Base-by-base conservation (phyloP, 805 yeast genomes). In the Myxozyma vanderwaltii region DNA sequence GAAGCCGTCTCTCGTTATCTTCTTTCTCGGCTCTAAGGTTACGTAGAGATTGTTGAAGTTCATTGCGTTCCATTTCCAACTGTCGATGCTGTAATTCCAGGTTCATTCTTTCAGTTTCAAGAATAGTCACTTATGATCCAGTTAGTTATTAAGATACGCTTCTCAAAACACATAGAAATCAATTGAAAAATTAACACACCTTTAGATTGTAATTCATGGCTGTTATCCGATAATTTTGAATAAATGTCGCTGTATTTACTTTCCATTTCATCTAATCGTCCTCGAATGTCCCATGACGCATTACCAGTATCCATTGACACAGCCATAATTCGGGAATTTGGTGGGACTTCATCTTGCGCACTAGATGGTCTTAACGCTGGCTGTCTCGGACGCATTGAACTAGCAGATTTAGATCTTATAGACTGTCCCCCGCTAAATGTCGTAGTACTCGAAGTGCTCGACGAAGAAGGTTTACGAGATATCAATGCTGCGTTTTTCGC, bases 51-150 rank as follows among this genome's bases (percentile, higher is more conserved):
- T 71, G 69, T 2, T 68, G 70, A 70, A 6, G 73, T 59, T 51
- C 49, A 4, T 19, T 51, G 4, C 17, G 44, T 23, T 41, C 49
- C 31, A 35, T 8, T 41, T 54, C 58, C 23, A 47, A 39, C 44
- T 71, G 73, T 43, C 65, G 72, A 51, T 70, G 73, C 31, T 75
- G 75, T 26, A 77, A 63, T 46, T 77, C 81, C 31, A 72, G 67
- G 24, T 72, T 72, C 7, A 75, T 76, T 35, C 72, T 73, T 53
- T 75, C 74, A 0, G 81, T 78, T 56, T 75, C 74, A 7, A 66
- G 69, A n/a, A 59, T 69, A 51, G 23, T 41, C 23, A 57, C 61
- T 53, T n/a, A 19, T n/a, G n/a, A 17, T 38, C 4, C 13, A 27
- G 26, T 19, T 51, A 27, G 39, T 15, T n/a, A 21, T 51, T 8